Evolutionary conservation across 768 basidiomycete genomes (phyloP).

Genomic region (Panus rudis): DNA sequence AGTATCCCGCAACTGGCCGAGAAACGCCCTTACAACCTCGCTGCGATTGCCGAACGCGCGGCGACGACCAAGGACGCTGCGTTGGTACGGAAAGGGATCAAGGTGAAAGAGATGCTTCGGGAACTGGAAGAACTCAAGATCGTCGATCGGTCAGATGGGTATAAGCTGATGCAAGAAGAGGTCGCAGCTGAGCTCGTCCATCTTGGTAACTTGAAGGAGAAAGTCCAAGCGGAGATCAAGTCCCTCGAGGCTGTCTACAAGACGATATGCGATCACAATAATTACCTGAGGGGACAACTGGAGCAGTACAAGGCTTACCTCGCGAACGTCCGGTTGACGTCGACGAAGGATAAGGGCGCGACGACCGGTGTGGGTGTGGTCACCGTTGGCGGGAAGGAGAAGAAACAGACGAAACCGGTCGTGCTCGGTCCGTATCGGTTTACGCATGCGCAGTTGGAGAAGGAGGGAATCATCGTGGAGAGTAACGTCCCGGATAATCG

Average conservation of each 20-base stretch:
- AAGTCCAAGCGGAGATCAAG: slow-evolving; percentile 87
- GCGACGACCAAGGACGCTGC: slow-evolving; percentile 97
- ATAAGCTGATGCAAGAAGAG: slow-evolving; percentile 96
- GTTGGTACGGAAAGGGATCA: slow-evolving; percentile 95
- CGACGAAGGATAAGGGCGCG: slow-evolving; percentile 82
- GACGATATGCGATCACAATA: slow-evolving; percentile 99
- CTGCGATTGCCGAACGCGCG: slow-evolving; percentile 85
- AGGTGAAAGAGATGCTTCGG: slow-evolving; percentile 98
- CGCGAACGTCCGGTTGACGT: slow-evolving; percentile 91
- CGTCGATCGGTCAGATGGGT: slow-evolving; percentile 76
- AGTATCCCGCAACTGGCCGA: slow-evolving; percentile 83
- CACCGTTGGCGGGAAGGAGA: slow-evolving; percentile 94
- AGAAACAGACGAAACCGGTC: slow-evolving; percentile 79
- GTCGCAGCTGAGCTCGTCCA: slow-evolving; percentile 93
- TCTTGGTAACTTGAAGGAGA: slow-evolving; percentile 93
- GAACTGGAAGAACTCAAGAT: slow-evolving; percentile 90
- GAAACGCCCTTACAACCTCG: slow-evolving; percentile 83
- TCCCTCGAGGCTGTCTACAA: slow-evolving; percentile 97
- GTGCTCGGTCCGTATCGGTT: slow-evolving; percentile 95
- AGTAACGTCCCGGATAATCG: slow-evolving; percentile 98
- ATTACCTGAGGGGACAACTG: slow-evolving; percentile 90
- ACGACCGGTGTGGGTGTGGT: slow-evolving; percentile 91
- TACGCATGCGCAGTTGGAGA: slow-evolving; percentile 96
- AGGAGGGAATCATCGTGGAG: slow-evolving; percentile 98
- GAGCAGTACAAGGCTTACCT: slow-evolving; percentile 99